Evolutionary conservation across 2,329 filamentous ascomycete species (phyloP), one percentile per base, ranked within the genome.

Genomic region (Fusarium sublunatum): DNA sequence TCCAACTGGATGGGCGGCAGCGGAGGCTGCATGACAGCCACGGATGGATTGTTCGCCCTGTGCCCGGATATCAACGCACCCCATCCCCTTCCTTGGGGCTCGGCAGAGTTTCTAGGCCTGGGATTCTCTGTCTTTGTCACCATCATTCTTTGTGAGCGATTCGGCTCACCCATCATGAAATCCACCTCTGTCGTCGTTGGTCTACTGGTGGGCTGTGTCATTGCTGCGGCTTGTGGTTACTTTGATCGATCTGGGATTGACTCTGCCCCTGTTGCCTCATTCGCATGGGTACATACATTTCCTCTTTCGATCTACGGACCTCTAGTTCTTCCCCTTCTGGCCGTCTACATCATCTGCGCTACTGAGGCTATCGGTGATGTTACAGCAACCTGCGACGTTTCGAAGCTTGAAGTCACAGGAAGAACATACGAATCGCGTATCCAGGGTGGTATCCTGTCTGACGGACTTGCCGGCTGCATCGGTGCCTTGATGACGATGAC

Each of bases 81-180:
- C 1, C 88, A 88, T 55, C 83, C 91, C 12, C 80, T 94, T 1
- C 88, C 86, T 0, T 95, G 92, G 92, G 92, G 91, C 4, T 88
- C 87, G 34, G 85, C 91, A 2, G 89, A 95, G 75, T 92, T 90
- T 66, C 85, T 95, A 6, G 91, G 83, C 11, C 83, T 95, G 2
- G 91, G 91, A 1, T 93, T 95, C 78, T 87, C 87, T 40, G 91
- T 93, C 32, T 94, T 94, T 72, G 67, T 90, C 40, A 90, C 89
- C 26, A 94, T 95, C 71, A 88, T 95, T 58, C 73, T 94, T 11
- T 91, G 90, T 73, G 91, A 95, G 75, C 86, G 91, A 10, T 93
- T 93, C 68, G 92, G 92, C 2, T 85, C 90, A 0, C 91, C 92
- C 0, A 90, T 95, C 65, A 93, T 95, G 90, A 93, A 93, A 73